Evolutionary conservation across 208 protist species (phyloP).

Genomic region (Trypanosoma conorhini): DNA sequence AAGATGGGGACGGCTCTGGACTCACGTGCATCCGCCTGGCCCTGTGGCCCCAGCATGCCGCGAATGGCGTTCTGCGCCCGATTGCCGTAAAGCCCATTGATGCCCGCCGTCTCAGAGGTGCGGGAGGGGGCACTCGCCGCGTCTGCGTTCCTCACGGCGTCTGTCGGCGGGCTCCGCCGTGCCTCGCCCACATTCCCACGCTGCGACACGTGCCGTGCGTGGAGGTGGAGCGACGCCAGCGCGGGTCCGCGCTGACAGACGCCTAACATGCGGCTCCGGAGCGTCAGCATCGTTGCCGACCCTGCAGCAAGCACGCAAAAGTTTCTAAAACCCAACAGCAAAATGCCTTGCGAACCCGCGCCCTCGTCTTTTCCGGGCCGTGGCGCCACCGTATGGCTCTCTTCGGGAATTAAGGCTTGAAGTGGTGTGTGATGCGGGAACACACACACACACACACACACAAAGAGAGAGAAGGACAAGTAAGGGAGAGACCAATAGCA

Average conservation of each 20-base stretch:
- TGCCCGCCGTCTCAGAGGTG: constrained; percentile 50
- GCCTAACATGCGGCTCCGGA: neutral
- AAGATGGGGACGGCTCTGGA: constrained; percentile 81
- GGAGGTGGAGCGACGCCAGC: neutral
- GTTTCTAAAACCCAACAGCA: constrained; percentile 6
- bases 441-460: neutral
- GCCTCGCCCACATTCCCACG: neutral
- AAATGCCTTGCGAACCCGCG: neutral
- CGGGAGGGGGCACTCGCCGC: constrained; percentile 17
- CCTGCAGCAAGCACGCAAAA: neutral
- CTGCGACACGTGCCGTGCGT: constrained; percentile 8
- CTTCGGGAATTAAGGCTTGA: neutral
- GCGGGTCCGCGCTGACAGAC: neutral
- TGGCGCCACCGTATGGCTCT: neutral
- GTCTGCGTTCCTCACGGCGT: neutral
- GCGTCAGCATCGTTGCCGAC: constrained; percentile 1
- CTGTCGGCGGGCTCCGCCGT: neutral
- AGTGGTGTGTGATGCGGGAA: neutral
- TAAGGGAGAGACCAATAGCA: neutral
- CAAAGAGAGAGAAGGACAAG: neutral
- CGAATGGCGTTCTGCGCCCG: constrained; percentile 74
- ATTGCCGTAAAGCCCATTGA: constrained; percentile 83
- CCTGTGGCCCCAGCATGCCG: constrained; percentile 83
- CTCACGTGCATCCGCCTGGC: constrained; percentile 73
- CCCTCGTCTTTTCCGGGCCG: neutral